phyloP scores from a whole-genome alignment of 225 moss, liverwort and hornwort species.

The Pleurozium schreberi region DNA sequence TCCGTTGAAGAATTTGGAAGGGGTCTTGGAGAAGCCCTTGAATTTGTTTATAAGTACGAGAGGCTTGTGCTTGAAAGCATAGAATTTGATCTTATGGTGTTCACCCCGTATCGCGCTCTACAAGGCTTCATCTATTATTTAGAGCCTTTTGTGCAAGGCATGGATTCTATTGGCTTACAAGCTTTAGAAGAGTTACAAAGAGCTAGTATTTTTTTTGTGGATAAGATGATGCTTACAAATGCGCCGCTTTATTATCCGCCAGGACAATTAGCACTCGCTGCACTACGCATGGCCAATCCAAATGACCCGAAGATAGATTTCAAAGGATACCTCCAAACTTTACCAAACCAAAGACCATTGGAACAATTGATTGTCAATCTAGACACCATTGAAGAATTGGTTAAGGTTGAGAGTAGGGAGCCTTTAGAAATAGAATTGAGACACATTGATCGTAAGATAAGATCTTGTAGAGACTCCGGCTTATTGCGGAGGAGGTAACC shows the following conservation, averaged over 20 bases:
- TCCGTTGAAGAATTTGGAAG: constrained; percentile 33
- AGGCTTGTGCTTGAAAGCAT: not conserved
- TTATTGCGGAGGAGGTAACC: not conserved
- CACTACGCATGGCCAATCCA: not conserved
- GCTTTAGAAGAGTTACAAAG: constrained; percentile 8
- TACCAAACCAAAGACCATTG: not conserved
- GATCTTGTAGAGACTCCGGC: not conserved
- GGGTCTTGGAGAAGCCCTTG: not conserved
- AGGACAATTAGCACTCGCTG: not conserved
- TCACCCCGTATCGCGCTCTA: not conserved
- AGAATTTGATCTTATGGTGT: not conserved
- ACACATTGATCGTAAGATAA: not conserved
- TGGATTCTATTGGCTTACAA: not conserved
- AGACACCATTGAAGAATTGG: not conserved
- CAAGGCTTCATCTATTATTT: constrained; percentile 2
- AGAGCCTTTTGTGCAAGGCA: not conserved
- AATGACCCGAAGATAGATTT: not conserved
- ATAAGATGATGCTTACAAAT: constrained; percentile 44
- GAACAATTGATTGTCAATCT: not conserved
- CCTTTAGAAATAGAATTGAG: not conserved
- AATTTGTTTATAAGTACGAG: not conserved
- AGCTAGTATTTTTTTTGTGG: not conserved
- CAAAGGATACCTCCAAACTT: not conserved
- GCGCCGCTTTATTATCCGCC: constrained; percentile 39
- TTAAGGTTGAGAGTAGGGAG: not conserved